Base-by-base conservation (phyloP, 2,329 filamentous ascomycete genomes). In the Aspergillus unguis region DNA sequence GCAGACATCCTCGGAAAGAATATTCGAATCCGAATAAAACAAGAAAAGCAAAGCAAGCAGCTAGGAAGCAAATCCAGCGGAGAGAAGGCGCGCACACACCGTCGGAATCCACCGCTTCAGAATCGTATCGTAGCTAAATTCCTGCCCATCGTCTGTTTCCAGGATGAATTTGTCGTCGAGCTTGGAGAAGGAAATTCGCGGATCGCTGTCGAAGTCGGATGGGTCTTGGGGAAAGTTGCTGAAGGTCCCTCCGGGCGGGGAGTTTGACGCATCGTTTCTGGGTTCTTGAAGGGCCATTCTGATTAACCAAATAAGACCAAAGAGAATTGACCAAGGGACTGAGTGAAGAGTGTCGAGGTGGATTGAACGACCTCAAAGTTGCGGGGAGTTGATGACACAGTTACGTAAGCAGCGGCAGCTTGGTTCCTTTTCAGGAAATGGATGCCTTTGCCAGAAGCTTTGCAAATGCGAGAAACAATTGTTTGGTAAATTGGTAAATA, bases 101-200 rank as follows among this genome's bases (percentile, higher is more conserved):
- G 80, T 77, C 60, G 85, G 86, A 49, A 90, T 80, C 92, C 92
- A 96, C 72, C 84, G 82, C 73, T 83, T 85, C 61, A 85, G 73
- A 46, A 78, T 79, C 45, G 80, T 73, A 71, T 95, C 85, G 75
- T 87, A 96, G 69, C 92, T 88, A 75, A 86, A 95, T 70, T 96
- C 92, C 56, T 84, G 82, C 48, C 90, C 90, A 67, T 94, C 85
- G 44, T 91, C 88, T 52, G 89, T 87, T 56, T 95, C 91, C 6
- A 94, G 84, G 48, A 94, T 83, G 75, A 86, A 92, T 68, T 90
- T 92, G 65, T 84, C 80, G 71, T 92, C 87, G 56, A 90, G 78
- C 67, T 83, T 88, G n/a, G 89, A 92, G 75, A 87, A 95, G 5
- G 90, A 92, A 65, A 96, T 88, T 62, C 92, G 87, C 28, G 88